Conservation (phyloP, 768 basidiomycete species). For the Amanita pallidorosea region DNA sequence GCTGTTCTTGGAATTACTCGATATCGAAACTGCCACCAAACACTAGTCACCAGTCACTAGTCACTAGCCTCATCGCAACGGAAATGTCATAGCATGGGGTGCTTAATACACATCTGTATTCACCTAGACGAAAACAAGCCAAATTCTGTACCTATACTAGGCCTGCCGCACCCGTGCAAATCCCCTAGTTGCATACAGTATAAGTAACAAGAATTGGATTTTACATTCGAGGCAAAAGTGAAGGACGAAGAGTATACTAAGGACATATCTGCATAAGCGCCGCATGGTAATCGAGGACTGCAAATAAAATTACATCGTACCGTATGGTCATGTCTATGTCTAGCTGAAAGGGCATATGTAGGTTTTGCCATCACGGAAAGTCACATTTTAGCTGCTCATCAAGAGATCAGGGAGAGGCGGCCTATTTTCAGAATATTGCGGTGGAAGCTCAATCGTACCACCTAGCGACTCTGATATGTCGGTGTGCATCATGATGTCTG, state of each 20-base stretch:
- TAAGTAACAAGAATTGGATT: not conserved
- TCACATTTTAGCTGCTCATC: not conserved
- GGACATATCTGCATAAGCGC: not conserved
- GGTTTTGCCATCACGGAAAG: not conserved
- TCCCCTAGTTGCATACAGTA: too few species aligned
- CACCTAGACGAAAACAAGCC: too few species aligned
- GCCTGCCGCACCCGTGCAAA: too few species aligned
- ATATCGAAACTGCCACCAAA: too few species aligned
- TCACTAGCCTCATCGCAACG: too few species aligned
- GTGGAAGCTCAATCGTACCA: conserved; percentile 18
- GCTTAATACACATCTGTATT: too few species aligned
- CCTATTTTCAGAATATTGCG: conserved; percentile 19
- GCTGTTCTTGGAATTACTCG: too few species aligned
- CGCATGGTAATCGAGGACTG: not conserved
- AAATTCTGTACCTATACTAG: too few species aligned
- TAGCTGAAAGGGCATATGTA: not conserved
- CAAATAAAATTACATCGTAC: not conserved
- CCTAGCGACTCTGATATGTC: conserved; percentile 17
- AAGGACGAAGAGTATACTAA: not conserved
- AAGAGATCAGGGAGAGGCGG: conserved; percentile 15
- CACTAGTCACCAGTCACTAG: too few species aligned
- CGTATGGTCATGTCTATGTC: not conserved
- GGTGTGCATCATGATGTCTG: conserved; percentile 16
- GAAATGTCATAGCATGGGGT: too few species aligned
- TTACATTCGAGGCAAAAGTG: not conserved